Evolutionary conservation across 176 grass and related monocot species (phyloP).

Genomic region (Aegilops tauschii): DNA sequence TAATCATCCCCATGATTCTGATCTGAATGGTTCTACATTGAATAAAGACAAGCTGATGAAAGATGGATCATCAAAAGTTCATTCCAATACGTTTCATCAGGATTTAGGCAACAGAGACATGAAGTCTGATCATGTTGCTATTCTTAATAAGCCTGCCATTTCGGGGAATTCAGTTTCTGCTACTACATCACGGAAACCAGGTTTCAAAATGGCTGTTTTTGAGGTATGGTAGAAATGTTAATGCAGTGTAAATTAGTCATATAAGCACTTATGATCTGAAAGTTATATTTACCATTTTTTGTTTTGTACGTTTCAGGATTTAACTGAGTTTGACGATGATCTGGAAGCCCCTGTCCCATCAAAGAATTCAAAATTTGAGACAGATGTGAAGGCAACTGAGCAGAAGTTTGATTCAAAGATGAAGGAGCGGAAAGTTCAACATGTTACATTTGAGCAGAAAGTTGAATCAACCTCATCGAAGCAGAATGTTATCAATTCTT

Average conservation of each 20-base stretch:
- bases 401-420: constrained; percentile 28
- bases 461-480: constrained; percentile 23
- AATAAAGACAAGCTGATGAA: constrained; percentile 37
- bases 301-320: constrained; percentile 37
- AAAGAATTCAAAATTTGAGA: constrained; percentile 18
- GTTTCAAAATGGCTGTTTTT: constrained; percentile 54
- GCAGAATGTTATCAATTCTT: constrained; percentile 14
- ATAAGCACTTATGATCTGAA: neutral
- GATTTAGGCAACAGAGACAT: constrained; percentile 1
- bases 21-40: constrained; percentile 31
- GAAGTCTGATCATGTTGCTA: constrained; percentile 12
- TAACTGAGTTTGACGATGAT: constrained; percentile 50
- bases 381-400: constrained; percentile 19
- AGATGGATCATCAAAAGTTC: constrained; percentile 38
- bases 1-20: neutral
- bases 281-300: neutral
- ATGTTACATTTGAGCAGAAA: constrained; percentile 29
- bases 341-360: constrained; percentile 13
- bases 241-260: neutral
- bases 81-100: constrained; percentile 7
- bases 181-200: constrained; percentile 38
- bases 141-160: constrained; percentile 29
- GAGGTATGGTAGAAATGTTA: constrained; percentile 34
- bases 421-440: constrained; percentile 32
- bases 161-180: constrained; percentile 23